Evolutionary conservation across 2,329 filamentous ascomycete species (phyloP), one percentile per base, ranked within the genome.

Genomic region (Ophiostoma himal-ulmi): DNA sequence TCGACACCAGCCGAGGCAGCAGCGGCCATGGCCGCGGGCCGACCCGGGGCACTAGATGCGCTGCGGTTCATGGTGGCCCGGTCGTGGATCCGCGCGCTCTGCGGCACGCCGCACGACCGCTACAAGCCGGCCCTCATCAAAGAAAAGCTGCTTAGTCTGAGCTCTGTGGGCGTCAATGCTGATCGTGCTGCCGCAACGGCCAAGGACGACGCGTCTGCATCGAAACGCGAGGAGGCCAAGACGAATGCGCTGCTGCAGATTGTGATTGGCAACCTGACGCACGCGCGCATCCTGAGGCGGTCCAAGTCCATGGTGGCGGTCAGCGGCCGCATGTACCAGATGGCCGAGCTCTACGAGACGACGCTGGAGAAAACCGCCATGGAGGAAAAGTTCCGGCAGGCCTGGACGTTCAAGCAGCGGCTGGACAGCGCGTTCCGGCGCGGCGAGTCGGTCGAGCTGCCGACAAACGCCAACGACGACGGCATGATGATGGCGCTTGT

Each of bases 401-500:
- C 90, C 0, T 82, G 82, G 1, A 76, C 79, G 1, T 88, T 88
- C 81, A 92, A 92, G 77, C 76, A 79, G 5, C 79, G 80, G 68
- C 82, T 92, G 37, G 90, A 92, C 75, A 76, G 76, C 8, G 78
- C 80, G 5, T 90, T 91, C 75, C 74, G 81, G 71, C 71, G 82
- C 75, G 74, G 13, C 6, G n/a, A 17, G 20, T 14, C 39, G 6
- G 67, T 87, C 60, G 77, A 77, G 1, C 78, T 91, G 7, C 83
- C 86, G 0, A 88, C 86, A 70, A 77, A 79, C 13, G 79, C 83
- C 34, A 85, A 89, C 17, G 82, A 85, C 41, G 88, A 92, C 73
- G 89, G 89, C 36, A 83, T 86, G 39, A 84, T 90, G 71, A 85
- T 92, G 82, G 89, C 88, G 1, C 79, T 91, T 70, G 83, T 88